Evolutionary conservation across 495 filamentous ascomycete species (phyloP).

Genomic region (Aspergillus sclerotioniger): DNA sequence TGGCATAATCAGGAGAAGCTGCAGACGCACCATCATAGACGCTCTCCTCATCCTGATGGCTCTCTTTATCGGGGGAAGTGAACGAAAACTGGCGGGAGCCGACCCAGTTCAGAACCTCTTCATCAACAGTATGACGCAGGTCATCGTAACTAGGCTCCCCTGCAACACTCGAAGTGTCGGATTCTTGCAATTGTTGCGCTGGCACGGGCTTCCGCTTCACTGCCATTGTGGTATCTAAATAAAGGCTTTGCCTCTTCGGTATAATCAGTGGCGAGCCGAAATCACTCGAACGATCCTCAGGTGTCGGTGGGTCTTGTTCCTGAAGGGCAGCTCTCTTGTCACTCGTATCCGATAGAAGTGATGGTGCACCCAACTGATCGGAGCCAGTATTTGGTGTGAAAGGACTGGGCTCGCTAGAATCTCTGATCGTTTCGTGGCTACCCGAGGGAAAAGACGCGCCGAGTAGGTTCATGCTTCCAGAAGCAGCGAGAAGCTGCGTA

Average conservation of each 20-base stretch:
- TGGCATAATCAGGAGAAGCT: constrained; percentile 63
- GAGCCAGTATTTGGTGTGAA: constrained; percentile 6
- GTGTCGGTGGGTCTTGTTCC: constrained; percentile 15
- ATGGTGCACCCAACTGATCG: neutral
- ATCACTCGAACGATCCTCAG: constrained; percentile 23
- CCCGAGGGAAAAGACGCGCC: constrained; percentile 36
- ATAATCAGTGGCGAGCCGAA: constrained; percentile 22
- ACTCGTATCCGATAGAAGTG: constrained; percentile 18
- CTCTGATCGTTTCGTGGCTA: constrained; percentile 23
- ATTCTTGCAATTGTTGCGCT: constrained; percentile 15
- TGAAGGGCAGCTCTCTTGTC: constrained; percentile 20
- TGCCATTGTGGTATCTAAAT: constrained; percentile 41
- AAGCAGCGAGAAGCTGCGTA: constrained; percentile 66
- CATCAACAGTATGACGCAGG: constrained; percentile 64
- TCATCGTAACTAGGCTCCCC: constrained; percentile 59
- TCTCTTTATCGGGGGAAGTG: constrained; percentile 29
- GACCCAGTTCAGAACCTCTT: constrained; percentile 57
- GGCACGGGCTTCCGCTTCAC: constrained; percentile 68
- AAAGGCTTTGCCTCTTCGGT: constrained; percentile 36
- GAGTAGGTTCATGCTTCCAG: constrained; percentile 43
- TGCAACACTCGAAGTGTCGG: constrained; percentile 12
- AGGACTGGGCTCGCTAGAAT: constrained; percentile 2
- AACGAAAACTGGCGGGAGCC: constrained; percentile 33
- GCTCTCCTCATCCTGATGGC: constrained; percentile 41
- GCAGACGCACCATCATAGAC: constrained; percentile 51